Percentiles rank a stretch among this genome's conserved stretches.
Evolutionary conservation across 177 flowering plant species (phyloP).

Genomic region (Vitis hybrid): DNA sequence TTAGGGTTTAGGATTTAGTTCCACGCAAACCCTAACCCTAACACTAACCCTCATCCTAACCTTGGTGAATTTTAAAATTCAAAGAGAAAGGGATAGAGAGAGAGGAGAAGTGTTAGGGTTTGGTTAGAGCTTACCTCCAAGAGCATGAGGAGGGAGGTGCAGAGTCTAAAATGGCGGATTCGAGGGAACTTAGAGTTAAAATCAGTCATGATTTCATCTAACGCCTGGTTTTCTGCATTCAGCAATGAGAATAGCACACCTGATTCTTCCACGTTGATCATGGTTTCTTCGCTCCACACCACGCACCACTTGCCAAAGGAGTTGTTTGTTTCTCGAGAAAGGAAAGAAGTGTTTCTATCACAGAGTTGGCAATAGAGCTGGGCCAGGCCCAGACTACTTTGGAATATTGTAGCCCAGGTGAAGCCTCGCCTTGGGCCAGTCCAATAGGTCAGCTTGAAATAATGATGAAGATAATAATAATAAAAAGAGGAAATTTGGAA

Average conservation of each 20-base stretch:
- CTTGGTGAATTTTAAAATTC: background rate
- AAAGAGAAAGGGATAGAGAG: background rate
- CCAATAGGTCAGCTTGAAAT: too few species aligned
- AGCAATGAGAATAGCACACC: slow-evolving; percentile 35
- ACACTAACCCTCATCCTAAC: too few species aligned
- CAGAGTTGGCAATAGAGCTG: too few species aligned
- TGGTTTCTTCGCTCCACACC: slow-evolving; percentile 10
- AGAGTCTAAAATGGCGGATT: slow-evolving; percentile 40
- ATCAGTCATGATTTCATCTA: slow-evolving; percentile 51
- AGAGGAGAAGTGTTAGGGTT: background rate
- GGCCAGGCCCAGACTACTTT: too few species aligned
- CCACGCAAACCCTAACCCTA: too few species aligned
- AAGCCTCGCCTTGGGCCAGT: too few species aligned
- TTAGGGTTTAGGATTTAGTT: too few species aligned
- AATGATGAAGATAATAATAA: too few species aligned
- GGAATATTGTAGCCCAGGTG: too few species aligned
- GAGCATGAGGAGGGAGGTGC: slow-evolving; percentile 52
- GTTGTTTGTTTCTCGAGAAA: too few species aligned
- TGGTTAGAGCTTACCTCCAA: slow-evolving; percentile 34
- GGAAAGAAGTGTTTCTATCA: too few species aligned
- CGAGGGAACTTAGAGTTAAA: slow-evolving; percentile 57
- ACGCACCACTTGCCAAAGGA: background rate
- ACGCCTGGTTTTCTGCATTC: slow-evolving; percentile 43
- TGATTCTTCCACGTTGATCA: slow-evolving; percentile 50
- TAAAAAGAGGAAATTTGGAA: too few species aligned